Evolutionary conservation across 345 rosid species (phyloP).

Genomic region (Heritiera littoralis): DNA sequence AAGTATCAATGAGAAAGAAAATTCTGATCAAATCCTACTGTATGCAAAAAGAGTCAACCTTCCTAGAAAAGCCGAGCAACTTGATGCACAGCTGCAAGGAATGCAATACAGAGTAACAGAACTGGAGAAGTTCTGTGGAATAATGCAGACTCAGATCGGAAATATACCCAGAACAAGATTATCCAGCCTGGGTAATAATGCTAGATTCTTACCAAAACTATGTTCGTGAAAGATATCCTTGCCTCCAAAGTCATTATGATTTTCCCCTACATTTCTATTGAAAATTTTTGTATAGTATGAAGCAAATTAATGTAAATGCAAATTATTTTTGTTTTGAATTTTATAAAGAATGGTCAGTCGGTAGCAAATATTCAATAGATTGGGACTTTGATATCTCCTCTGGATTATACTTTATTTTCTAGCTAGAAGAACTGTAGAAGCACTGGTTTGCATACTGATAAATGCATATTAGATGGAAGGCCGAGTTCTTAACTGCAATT

Average conservation of each 20-base stretch:
- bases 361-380: not conserved
- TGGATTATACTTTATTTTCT: not conserved
- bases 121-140: slow-evolving; percentile 31
- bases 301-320: slow-evolving; percentile 17
- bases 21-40: slow-evolving; percentile 17
- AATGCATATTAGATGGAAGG: not conserved
- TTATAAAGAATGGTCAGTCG: not conserved
- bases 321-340: not conserved
- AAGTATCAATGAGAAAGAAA: slow-evolving; percentile 5
- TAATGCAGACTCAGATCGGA: slow-evolving; percentile 32
- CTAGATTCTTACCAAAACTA: slow-evolving; percentile 37
- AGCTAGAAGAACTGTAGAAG: not conserved
- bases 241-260: not conserved
- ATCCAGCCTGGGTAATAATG: slow-evolving; percentile 25
- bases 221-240: slow-evolving; percentile 33
- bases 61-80: slow-evolving; percentile 22
- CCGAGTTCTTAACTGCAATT: not conserved
- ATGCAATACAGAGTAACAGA: slow-evolving; percentile 29
- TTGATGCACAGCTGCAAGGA: slow-evolving; percentile 28
- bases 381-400: not conserved
- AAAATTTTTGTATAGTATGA: not conserved
- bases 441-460: not conserved
- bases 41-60: slow-evolving; percentile 25
- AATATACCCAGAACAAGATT: slow-evolving; percentile 26
- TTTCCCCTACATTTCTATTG: not conserved